Percentiles rank a stretch among this genome's conserved stretches.
Conservation (phyloP, 805 yeast species). For the Wickerhamiella azyma region DNA sequence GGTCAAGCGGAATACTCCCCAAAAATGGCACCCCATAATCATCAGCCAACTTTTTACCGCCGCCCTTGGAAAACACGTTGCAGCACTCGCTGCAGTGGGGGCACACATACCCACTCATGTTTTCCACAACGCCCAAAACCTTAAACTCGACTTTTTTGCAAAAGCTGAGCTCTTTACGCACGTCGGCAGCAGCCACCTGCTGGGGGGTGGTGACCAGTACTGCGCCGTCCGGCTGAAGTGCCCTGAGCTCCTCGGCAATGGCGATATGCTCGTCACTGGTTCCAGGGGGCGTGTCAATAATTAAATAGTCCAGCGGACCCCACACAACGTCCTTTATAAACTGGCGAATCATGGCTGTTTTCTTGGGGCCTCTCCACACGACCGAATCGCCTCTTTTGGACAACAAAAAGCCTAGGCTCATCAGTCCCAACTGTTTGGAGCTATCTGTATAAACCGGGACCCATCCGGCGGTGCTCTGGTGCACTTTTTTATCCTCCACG, state of each 20-base stretch:
- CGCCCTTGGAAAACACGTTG: constrained; percentile 84
- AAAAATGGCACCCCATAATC: constrained; percentile 50
- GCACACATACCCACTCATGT: constrained; percentile 94
- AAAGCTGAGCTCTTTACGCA: constrained; percentile 82
- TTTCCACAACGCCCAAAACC: constrained; percentile 79
- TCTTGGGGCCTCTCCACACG: constrained; percentile 98
- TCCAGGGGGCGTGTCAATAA: constrained; percentile 98
- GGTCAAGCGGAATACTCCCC: constrained; percentile 89
- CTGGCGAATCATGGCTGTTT: constrained; percentile 94
- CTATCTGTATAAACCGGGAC: constrained; percentile 57
- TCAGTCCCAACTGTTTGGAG: constrained; percentile 42
- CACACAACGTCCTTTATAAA: constrained; percentile 82
- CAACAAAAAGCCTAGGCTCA: constrained; percentile 80
- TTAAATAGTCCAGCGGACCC: constrained; percentile 64
- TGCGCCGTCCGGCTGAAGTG: constrained; percentile 73
- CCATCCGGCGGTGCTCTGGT: constrained; percentile 79
- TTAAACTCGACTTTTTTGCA: constrained; percentile 73
- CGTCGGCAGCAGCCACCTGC: constrained; percentile 84
- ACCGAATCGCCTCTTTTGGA: constrained; percentile 78
- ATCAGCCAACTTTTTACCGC: constrained; percentile 63
- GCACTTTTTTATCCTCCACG: constrained; percentile 62
- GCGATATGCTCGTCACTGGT: constrained; percentile 97
- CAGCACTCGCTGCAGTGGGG: constrained; percentile 84
- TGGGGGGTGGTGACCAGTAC: constrained; percentile 95
- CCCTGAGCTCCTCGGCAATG: constrained; percentile 71